A percentile compares a stretch with the other conserved stretches of the same genome.
These are phyloP conservation scores for Discostella stelligeroides DNA, from an alignment of 108 stramenopile genomes.

Conservation along the genomic window DNA sequence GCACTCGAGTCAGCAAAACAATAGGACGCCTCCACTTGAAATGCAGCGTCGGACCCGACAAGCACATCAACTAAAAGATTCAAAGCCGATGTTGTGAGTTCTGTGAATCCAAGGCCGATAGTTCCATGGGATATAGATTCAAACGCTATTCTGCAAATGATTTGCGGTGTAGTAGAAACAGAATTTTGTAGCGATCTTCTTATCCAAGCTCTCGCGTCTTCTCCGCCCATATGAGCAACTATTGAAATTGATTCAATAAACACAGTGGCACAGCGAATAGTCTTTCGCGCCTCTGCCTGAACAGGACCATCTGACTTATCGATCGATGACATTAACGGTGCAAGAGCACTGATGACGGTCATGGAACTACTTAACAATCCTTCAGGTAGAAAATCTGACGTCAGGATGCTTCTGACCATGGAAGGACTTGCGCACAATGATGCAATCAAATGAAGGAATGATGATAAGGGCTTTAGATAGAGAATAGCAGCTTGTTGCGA, in stretches of 20 bases:
- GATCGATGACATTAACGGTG: constrained; percentile 33
- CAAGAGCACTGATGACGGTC: constrained; percentile 26
- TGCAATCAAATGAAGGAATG: constrained; percentile 40
- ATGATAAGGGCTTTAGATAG: constrained; percentile 33
- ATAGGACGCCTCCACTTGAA: constrained; percentile 13
- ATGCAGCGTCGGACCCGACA: constrained; percentile 16
- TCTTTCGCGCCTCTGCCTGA: constrained; percentile 28
- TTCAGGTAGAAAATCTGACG: constrained; percentile 39
- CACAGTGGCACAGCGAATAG: constrained; percentile 21
- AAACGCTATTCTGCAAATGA: constrained; percentile 33
- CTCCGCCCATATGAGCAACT: constrained; percentile 37
- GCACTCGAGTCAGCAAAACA: constrained; percentile 24
- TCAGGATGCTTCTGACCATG: constrained; percentile 26
- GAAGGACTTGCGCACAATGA: constrained; percentile 38
- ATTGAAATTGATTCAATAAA: constrained; percentile 39
- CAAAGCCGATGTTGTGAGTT: constrained; percentile 24
- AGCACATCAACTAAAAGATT: constrained; percentile 36
- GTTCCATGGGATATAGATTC: constrained; percentile 14
- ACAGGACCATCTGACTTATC: constrained; percentile 18
- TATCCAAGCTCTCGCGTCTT: constrained; percentile 30
- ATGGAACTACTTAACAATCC: constrained; percentile 31
- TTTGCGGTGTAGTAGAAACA: constrained; percentile 14
- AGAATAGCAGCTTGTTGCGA: constrained; percentile 20
- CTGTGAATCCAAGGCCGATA: constrained; percentile 3
- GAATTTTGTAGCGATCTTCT: constrained; percentile 11